Evolutionary conservation across 768 basidiomycete genomes (phyloP), one percentile per base, ranked within the genome.

Genomic region (Leccinellum rugosiceps): DNA sequence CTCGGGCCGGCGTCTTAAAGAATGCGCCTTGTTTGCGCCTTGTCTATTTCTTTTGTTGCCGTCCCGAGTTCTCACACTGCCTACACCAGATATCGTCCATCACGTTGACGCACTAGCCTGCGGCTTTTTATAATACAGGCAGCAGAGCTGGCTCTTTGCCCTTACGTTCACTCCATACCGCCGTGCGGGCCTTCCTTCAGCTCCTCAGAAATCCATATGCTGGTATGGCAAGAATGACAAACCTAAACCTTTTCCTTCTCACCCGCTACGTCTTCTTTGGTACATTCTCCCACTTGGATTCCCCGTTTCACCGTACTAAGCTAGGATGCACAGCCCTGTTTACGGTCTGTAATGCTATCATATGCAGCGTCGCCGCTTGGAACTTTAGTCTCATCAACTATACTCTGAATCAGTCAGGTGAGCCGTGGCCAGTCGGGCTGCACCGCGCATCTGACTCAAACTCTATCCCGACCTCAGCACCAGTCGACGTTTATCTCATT

Each of bases 331-430:
- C 59, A 90, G 88, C 74, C 65, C 59, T 83, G 47, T 85, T 87
- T 69, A 77, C 84, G 61, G 68, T 83, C 60, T 89, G 81, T 70
- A 87, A 81, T 74, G 84, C 86, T 48, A 75, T 87, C 63, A 77
- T 83, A 55, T 81, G 83, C 58, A 84, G 82, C 63, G 77, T 83
- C 30, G 83, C 87, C 55, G 83, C 85, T 19, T 89, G 87, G 88
- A 87, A 89, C 70, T 67, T 81, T 45, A 81, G 81, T 61, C 72
- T 87, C 60, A 71, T 78, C 46, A 69, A 74, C 55, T 57, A 70
- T 41, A 55, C 68, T 34, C 19, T 43, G 41, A 43, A 13, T 43
- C 67, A 68, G 61, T 70, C 74, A 50, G 61, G 85, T 85, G 63
- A 50, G 81, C 74, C 52, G 31, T 23, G 50, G 44, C 25, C n/a